Evolutionary conservation across 352 stramenopile genomes (phyloP).

Genomic region (Thalassiosira oceanica): DNA sequence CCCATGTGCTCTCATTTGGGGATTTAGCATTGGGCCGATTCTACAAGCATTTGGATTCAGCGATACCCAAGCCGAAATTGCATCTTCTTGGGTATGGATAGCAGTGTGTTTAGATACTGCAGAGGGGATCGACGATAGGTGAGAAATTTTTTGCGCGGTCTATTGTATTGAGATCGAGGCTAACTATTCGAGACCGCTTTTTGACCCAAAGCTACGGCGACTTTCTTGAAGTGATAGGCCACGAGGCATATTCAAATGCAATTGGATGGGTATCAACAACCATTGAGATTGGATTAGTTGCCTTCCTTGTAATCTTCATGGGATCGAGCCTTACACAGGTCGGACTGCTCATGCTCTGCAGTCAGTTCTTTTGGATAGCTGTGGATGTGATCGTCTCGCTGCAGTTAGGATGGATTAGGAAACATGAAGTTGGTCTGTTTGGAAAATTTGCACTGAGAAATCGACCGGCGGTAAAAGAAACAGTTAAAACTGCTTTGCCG

Average conservation of each 20-base stretch:
- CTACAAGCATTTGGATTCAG: slow-evolving; percentile 42
- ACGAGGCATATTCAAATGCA: background rate
- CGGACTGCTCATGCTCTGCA: slow-evolving; percentile 26
- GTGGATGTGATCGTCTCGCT: slow-evolving; percentile 27
- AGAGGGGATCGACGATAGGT: slow-evolving; percentile 2
- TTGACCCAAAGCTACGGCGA: no score
- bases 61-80: slow-evolving; percentile 16
- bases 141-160: background rate
- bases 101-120: background rate
- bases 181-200: no score
- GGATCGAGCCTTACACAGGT: slow-evolving; percentile 19
- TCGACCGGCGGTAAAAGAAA: slow-evolving; percentile 17
- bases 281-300: background rate
- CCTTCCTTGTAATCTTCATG: background rate
- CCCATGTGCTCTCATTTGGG: slow-evolving; percentile 28
- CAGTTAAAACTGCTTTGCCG: slow-evolving; percentile 39
- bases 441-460: slow-evolving; percentile 16
- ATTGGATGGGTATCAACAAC: background rate
- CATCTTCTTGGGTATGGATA: slow-evolving; percentile 21
- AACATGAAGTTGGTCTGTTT: slow-evolving; percentile 33
- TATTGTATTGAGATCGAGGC: background rate
- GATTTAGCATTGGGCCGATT: slow-evolving; percentile 24
- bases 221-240: no score
- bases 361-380: slow-evolving; percentile 24
- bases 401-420: slow-evolving; percentile 8